phyloP scores from a whole-genome alignment of 2,329 filamentous ascomycete genomes.

The Aspergillus luchuensis region DNA sequence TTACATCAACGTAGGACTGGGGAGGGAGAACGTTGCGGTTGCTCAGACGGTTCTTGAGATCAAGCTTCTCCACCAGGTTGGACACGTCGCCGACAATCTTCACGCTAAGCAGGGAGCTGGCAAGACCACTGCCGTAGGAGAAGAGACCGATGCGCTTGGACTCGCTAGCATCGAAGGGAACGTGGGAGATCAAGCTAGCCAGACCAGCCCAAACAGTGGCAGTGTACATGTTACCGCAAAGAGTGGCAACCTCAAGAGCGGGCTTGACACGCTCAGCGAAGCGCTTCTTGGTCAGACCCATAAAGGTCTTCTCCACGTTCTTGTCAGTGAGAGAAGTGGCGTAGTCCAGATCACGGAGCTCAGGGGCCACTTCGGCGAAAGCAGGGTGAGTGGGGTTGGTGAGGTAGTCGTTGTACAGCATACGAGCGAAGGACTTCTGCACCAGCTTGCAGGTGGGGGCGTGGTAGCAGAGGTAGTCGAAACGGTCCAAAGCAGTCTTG shows the following conservation, averaged over 20 bases:
- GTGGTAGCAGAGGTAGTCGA: conserved; percentile 83
- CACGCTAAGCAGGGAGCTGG: conserved; percentile 70
- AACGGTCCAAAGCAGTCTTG: conserved; percentile 73
- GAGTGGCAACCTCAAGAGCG: conserved; percentile 72
- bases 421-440: conserved; percentile 78
- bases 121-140: conserved; percentile 78
- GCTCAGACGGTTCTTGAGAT: conserved; percentile 69
- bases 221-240: conserved; percentile 69
- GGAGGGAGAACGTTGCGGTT: conserved; percentile 68
- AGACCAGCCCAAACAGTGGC: conserved; percentile 62
- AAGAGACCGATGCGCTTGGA: conserved; percentile 76
- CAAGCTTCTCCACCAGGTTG: conserved; percentile 65
- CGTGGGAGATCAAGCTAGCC: conserved; percentile 62
- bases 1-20: conserved; percentile 72
- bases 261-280: conserved; percentile 77
- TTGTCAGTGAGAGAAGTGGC: conserved; percentile 78
- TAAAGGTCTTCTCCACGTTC: conserved; percentile 82
- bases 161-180: conserved; percentile 63
- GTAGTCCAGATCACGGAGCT: conserved; percentile 77
- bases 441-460: conserved; percentile 86
- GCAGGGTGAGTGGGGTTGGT: conserved; percentile 65
- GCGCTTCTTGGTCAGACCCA: conserved; percentile 79
- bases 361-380: conserved; percentile 74
- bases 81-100: conserved; percentile 69
- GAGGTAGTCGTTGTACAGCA: conserved; percentile 85